Conservation (phyloP, 306 rosid species). For the Begonia masoniana region DNA sequence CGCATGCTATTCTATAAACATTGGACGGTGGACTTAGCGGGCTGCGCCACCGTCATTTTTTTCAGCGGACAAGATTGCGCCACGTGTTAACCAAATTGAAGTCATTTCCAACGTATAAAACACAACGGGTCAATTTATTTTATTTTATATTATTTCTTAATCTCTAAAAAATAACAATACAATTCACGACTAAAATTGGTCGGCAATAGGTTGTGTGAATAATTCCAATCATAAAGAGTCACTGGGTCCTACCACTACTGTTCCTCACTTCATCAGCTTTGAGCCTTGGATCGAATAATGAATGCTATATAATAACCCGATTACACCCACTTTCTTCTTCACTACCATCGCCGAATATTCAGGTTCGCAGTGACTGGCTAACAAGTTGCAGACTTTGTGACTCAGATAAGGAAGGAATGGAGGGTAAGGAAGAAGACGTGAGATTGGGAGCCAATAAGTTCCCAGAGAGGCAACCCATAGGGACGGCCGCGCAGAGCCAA, state of each 20-base stretch:
- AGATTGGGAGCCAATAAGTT: constrained; percentile 78
- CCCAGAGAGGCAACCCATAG: constrained; percentile 73
- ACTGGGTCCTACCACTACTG: constrained; percentile 20
- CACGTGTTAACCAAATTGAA: too few relatives aligned
- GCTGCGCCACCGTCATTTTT: too few relatives aligned
- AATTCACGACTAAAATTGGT: constrained; percentile 12
- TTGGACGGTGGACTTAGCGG: too few relatives aligned
- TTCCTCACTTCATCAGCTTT: background rate
- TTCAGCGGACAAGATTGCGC: too few relatives aligned
- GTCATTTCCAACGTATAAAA: too few relatives aligned
- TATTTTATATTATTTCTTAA: too few relatives aligned
- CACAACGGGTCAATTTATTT: too few relatives aligned
- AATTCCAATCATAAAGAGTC: background rate
- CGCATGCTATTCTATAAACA: too few relatives aligned
- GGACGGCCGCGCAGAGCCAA: constrained; percentile 59
- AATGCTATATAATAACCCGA: background rate
- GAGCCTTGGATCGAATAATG: background rate
- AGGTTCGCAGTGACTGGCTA: background rate
- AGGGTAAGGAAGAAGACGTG: constrained; percentile 78
- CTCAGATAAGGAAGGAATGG: constrained; percentile 25
- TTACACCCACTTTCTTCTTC: background rate
- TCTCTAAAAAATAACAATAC: background rate
- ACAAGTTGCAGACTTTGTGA: background rate
- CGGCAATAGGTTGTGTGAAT: constrained; percentile 12
- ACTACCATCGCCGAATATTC: background rate